Percentiles rank a stretch among this genome's conserved stretches.
phyloP scores from a whole-genome alignment of 768 basidiomycete species.

The Asterophora lycoperdoides region DNA sequence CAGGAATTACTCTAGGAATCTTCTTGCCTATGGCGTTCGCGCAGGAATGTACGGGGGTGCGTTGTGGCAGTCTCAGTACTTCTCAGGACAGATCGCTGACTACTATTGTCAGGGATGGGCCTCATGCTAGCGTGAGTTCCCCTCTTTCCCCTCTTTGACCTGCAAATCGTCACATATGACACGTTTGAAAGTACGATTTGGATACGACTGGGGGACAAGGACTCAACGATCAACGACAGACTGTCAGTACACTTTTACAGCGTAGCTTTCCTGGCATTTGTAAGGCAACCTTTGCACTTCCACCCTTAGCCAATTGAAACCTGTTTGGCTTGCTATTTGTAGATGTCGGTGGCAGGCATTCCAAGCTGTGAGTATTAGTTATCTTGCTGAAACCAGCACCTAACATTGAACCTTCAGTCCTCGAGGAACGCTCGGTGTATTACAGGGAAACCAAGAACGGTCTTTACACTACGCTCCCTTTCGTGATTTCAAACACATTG shows the following conservation, averaged over 20 bases:
- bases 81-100: not conserved
- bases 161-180: conserved; percentile 9
- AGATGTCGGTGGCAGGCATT: conserved; percentile 61
- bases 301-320: not conserved
- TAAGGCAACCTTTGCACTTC: conserved; percentile 18
- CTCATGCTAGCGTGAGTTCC: conserved; percentile 38
- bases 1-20: conserved; percentile 49
- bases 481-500: conserved; percentile 50
- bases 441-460: conserved; percentile 55
- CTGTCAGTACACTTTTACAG: conserved; percentile 54
- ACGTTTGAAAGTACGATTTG: conserved; percentile 46
- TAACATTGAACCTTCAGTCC: conserved; percentile 27
- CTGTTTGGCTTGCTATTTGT: not conserved
- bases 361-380: conserved; percentile 37
- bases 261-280: conserved; percentile 51
- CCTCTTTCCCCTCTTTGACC: not conserved
- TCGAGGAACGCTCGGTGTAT: conserved; percentile 57
- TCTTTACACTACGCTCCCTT: conserved; percentile 49
- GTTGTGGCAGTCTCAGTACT: conserved; percentile 8
- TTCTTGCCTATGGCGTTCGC: conserved; percentile 55
- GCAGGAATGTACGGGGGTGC: conserved; percentile 50
- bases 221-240: conserved; percentile 42
- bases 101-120: conserved; percentile 32
- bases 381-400: not conserved
- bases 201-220: conserved; percentile 37